phyloP scores from a whole-genome alignment of 441 rosid species.

The Dalechampia spathulata region DNA sequence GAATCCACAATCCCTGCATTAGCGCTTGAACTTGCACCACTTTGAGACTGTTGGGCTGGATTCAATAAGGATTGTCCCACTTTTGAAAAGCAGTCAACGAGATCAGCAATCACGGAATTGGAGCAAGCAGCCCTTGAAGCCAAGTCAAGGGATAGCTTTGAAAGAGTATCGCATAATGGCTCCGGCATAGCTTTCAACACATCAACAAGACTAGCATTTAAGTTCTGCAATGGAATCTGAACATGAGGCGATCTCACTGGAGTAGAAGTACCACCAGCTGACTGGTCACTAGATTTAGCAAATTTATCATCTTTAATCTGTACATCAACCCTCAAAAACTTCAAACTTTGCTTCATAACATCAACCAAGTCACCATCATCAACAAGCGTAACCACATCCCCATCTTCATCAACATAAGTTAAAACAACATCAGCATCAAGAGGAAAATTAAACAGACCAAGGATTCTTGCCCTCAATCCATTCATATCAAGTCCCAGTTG shows the following conservation, averaged over 20 bases:
- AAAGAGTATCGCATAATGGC: slow-evolving; percentile 42
- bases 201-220: slow-evolving; percentile 39
- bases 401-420: slow-evolving; percentile 87
- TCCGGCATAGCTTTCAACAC: slow-evolving; percentile 47
- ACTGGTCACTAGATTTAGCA: too few species aligned
- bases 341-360: slow-evolving; percentile 60
- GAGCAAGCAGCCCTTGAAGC: slow-evolving; percentile 44
- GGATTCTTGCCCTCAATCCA: slow-evolving; percentile 52
- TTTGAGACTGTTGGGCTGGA: slow-evolving; percentile 14
- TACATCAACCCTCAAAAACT: slow-evolving; percentile 59
- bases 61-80: too few species aligned
- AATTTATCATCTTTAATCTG: slow-evolving; percentile 27
- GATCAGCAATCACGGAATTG: slow-evolving; percentile 31
- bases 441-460: slow-evolving; percentile 49
- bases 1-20: slow-evolving; percentile 23
- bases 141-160: slow-evolving; percentile 46
- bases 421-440: slow-evolving; percentile 42
- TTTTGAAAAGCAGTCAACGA: slow-evolving; percentile 43
- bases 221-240: slow-evolving; percentile 25
- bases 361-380: slow-evolving; percentile 70
- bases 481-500: slow-evolving; percentile 60
- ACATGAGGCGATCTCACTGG: slow-evolving; percentile 43
- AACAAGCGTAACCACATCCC: slow-evolving; percentile 77
- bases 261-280: slow-evolving; percentile 50
- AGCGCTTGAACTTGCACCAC: slow-evolving; percentile 13